Percentiles rank a stretch among this genome's conserved stretches.
Evolutionary conservation across 2,329 filamentous ascomycete species (phyloP).

Genomic region (Clonostachys sp.): DNA sequence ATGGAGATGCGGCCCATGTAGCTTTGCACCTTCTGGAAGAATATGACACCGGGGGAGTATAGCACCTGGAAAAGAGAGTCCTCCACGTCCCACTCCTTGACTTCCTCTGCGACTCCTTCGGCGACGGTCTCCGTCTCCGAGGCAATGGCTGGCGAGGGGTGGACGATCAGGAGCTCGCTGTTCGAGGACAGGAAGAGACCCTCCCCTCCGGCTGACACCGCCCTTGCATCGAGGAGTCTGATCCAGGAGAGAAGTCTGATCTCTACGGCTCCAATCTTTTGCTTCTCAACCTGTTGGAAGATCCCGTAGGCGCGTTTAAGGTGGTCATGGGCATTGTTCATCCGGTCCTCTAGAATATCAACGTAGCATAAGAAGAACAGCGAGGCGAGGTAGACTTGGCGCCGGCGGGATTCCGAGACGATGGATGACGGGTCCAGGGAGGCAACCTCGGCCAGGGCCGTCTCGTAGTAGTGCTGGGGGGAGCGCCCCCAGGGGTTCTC

Average conservation of each 20-base stretch:
- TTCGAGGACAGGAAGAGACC: conserved; percentile 44
- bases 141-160: conserved; percentile 33
- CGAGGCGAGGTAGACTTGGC: conserved; percentile 40
- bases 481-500: conserved; percentile 22
- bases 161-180: conserved; percentile 36
- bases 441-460: conserved; percentile 25
- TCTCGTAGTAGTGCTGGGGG: conserved; percentile 28
- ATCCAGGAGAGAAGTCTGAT: conserved; percentile 48
- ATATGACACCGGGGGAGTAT: conserved; percentile 48
- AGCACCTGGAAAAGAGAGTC: conserved; percentile 49
- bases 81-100: conserved; percentile 30
- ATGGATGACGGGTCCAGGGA: conserved; percentile 6
- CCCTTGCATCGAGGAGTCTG: conserved; percentile 48
- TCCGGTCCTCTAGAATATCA: conserved; percentile 36
- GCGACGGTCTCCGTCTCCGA: conserved; percentile 9
- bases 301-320: conserved; percentile 42
- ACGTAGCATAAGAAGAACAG: conserved; percentile 51
- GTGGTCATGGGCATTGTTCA: conserved; percentile 38
- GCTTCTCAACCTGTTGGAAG: conserved; percentile 33
- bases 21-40: conserved; percentile 53
- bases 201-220: conserved; percentile 50
- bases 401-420: conserved; percentile 9
- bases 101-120: conserved; percentile 12
- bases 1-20: conserved; percentile 53
- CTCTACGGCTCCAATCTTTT: conserved; percentile 30